Base-by-base conservation (phyloP, 2,329 filamentous ascomycete species). In the Diaporthe batatas region DNA sequence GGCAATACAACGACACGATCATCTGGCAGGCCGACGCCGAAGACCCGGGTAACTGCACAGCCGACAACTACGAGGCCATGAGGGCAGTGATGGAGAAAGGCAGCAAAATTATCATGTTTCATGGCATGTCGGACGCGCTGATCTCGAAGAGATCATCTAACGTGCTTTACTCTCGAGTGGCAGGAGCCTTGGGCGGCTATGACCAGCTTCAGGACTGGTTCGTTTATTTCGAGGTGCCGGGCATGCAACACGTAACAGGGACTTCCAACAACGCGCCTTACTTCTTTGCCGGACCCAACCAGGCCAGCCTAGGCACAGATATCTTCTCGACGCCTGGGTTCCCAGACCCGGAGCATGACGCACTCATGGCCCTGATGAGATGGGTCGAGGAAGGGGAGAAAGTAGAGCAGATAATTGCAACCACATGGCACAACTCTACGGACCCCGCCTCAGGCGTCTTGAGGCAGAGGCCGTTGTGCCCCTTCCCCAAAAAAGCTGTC, bases 151-250 rank as follows among this genome's bases (percentile, higher is more conserved):
- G 77, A 16, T 78, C 78, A 1, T 80, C 81, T 10, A 74, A 78
- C 16, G 72, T 79, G 36, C 84, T 82, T 75, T 82, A 81, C 70
- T 68, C 79, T 44, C 77, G 76, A 21, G 81, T 81, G 0, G 72
- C 76, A 12, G 75, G 78, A 2, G 83, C 81, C 0, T 84, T 88
- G 81, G 79, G 77, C 3, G 77, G 75, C 16, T 73, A 76, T 11
- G 71, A 75, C 36, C 57, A 74, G 51, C 83, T 84, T 53, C 84
- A 83, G 2, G 84, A 86, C 21, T 87, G 87, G 77, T 90, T 88
- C 78, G 77, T 82, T 2, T 82, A 87, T 75, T 89, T 89, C 77
- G 78, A 81, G 5, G 83, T 89, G 7, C 86, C 87, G 1, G 88
- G 87, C 0, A 84, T 89, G 80, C 81, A 79, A 5, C 88, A 90